Evolutionary conservation across 1,284 basidiomycete species (phyloP).

Genomic region (Melampsora americana): DNA sequence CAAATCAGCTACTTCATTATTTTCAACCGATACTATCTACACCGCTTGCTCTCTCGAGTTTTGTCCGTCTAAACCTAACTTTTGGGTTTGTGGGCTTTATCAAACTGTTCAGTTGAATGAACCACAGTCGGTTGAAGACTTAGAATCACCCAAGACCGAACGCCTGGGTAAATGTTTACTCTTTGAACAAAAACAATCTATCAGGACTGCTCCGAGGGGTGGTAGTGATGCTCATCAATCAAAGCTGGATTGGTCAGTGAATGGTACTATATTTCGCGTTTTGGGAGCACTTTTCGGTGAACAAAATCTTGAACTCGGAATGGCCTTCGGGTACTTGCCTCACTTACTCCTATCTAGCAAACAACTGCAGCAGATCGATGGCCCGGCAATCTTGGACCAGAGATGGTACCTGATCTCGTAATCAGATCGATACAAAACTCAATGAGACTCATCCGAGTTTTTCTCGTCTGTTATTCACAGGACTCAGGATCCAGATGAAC

Average conservation of each 20-base stretch:
- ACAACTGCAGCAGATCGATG: slow-evolving; percentile 66
- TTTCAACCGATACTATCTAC: neutral
- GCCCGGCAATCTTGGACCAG: slow-evolving; percentile 82
- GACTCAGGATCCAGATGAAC: slow-evolving; percentile 5
- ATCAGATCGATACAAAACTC: neutral
- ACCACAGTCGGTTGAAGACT: neutral
- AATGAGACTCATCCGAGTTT: neutral
- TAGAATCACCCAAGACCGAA: slow-evolving; percentile 7
- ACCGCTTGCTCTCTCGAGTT: slow-evolving; percentile 37
- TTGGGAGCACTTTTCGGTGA: neutral
- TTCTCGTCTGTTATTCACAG: neutral
- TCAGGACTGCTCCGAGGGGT: neutral
- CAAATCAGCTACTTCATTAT: neutral
- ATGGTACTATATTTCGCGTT: neutral
- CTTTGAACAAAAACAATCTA: neutral
- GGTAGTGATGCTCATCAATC: neutral
- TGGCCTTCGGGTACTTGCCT: too few relatives aligned
- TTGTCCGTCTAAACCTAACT: slow-evolving; percentile 15
- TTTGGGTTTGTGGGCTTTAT: slow-evolving; percentile 27
- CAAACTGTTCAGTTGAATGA: slow-evolving; percentile 17
- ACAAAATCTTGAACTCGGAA: too few relatives aligned
- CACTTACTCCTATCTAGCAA: slow-evolving; percentile 56
- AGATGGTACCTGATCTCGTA: slow-evolving; percentile 67
- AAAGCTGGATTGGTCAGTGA: slow-evolving; percentile 1
- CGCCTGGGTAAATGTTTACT: slow-evolving; percentile 18